phyloP scores from a whole-genome alignment of 2,329 filamentous ascomycete genomes.

The Cladorrhinum sp. region DNA sequence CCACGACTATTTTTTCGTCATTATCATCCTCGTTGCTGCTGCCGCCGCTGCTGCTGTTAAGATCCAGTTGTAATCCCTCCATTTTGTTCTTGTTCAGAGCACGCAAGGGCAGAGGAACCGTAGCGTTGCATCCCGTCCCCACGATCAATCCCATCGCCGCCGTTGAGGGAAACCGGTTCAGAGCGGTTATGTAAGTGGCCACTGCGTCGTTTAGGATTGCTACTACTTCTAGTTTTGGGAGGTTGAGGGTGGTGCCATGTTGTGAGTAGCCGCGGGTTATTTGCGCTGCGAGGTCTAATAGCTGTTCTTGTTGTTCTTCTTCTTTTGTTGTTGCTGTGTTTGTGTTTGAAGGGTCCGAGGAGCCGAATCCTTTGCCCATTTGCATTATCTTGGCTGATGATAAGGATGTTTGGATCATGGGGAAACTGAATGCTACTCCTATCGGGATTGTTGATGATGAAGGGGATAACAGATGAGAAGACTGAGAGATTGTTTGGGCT shows the following conservation, averaged over 20 bases:
- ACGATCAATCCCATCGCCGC: conserved; percentile 79
- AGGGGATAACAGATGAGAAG: conserved; percentile 38
- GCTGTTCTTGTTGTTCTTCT: too few relatives aligned
- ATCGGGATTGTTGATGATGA: conserved; percentile 47
- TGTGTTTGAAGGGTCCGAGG: too few relatives aligned
- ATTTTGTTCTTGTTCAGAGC: too few relatives aligned
- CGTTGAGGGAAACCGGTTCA: conserved; percentile 33
- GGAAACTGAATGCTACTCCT: conserved; percentile 69
- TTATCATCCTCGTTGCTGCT: conserved; percentile 47
- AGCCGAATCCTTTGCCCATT: conserved; percentile 66
- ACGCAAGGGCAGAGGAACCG: conserved; percentile 68
- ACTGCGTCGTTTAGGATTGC: conserved; percentile 82
- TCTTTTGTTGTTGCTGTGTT: too few relatives aligned
- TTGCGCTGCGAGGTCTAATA: conserved; percentile 27
- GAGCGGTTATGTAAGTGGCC: conserved; percentile 59
- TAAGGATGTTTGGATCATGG: conserved; percentile 62
- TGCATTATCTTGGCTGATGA: conserved; percentile 61
- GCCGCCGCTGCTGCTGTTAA: too few relatives aligned
- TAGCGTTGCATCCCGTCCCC: conserved; percentile 78
- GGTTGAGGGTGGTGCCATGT: conserved; percentile 18
- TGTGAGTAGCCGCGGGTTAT: conserved; percentile 28
- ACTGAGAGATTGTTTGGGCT: too few relatives aligned
- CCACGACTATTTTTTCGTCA: conserved; percentile 62
- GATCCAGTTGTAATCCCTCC: too few relatives aligned
- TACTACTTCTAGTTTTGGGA: conserved; percentile 67